Base-by-base conservation (phyloP, 2,329 filamentous ascomycete genomes). In the Acrodontium crateriforme region DNA sequence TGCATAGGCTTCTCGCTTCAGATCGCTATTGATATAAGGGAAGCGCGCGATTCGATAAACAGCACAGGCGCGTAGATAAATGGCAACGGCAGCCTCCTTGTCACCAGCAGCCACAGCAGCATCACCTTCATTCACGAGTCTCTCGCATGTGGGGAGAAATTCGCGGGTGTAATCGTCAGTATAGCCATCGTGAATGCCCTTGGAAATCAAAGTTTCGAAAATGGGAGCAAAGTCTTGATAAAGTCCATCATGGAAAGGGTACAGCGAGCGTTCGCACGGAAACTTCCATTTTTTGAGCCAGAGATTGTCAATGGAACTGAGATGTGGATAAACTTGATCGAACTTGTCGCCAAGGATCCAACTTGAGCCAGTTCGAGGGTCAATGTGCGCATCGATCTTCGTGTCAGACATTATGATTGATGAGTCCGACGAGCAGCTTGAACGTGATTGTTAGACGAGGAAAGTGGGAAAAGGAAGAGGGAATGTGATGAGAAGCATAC, bases 231-330 rank as follows among this genome's bases (percentile, higher is more conserved):
- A 55, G 40, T 57, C 53, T 27, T 53, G 45, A 34, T 47, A 48
- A 26, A 45, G 46, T 24, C 50, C 50, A 30, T 54, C 50, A 32
- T 51, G 47, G 35, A 54, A 53, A 15, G 39, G 39, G 29, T 52
- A 48, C 16, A 49, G 42, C 7, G 38, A 44, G 9, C 41, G 29
- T 25, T 46, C 40, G 34, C 41, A 48, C 8, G 47, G 47, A 25
- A 50, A 48, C 24, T 48, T 50, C 52, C 50, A 54, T 30, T 54
- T 55, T 32, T 47, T 50, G 28, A 42, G 40, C 52, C 52, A 54
- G 17, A 79, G 55, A 7, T 65, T 64, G 44, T 67, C 59, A 39
- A 76, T 72, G 14, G 66, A 67, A 18, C 62, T 58, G 39, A 74
- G 68, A 44, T 76, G 72, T 12, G 70, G 62, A 24, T 62, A 60